Conservation (phyloP, 2,329 filamentous ascomycete genomes). For the Xylaria sp. region DNA sequence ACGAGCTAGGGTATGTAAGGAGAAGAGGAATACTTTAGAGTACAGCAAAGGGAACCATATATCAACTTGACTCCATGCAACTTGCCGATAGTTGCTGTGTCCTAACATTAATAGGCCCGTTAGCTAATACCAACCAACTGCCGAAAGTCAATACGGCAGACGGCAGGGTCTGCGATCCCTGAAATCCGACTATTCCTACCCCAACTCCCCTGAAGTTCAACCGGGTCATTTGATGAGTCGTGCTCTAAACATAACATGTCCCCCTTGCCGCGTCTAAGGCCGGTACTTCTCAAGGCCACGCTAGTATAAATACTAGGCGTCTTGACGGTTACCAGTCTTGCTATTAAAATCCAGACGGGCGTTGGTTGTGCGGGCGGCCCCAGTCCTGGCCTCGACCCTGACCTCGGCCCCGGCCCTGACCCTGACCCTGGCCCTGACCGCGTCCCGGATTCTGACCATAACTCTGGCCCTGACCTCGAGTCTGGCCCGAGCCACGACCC, state of each 20-base stretch:
- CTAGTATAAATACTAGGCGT: not conserved
- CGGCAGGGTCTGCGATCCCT: not conserved
- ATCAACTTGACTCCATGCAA: not conserved
- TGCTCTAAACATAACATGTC: constrained; percentile 17
- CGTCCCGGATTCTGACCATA: too few species aligned
- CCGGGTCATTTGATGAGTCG: not conserved
- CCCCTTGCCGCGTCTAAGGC: constrained; percentile 2
- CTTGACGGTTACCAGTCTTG: not conserved
- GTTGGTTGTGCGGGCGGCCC: constrained; percentile 11
- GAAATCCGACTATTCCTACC: not conserved
- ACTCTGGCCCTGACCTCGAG: too few species aligned
- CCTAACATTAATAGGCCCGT: too few species aligned
- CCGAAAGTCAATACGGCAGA: too few species aligned
- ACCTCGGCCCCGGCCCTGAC: too few species aligned
- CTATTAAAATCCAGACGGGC: not conserved
- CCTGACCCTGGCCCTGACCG: too few species aligned
- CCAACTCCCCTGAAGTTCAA: constrained; percentile 6
- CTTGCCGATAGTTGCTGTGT: not conserved
- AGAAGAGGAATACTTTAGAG: not conserved
- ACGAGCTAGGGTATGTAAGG: not conserved
- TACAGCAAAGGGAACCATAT: not conserved
- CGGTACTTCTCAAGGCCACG: not conserved
- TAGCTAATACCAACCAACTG: too few species aligned
- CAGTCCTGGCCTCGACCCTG: too few species aligned
- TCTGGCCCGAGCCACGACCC: too few species aligned